These are phyloP conservation scores for Neoboletus subvelutipes DNA, from an alignment of 768 basidiomycete genomes.

Conservation along the genomic window DNA sequence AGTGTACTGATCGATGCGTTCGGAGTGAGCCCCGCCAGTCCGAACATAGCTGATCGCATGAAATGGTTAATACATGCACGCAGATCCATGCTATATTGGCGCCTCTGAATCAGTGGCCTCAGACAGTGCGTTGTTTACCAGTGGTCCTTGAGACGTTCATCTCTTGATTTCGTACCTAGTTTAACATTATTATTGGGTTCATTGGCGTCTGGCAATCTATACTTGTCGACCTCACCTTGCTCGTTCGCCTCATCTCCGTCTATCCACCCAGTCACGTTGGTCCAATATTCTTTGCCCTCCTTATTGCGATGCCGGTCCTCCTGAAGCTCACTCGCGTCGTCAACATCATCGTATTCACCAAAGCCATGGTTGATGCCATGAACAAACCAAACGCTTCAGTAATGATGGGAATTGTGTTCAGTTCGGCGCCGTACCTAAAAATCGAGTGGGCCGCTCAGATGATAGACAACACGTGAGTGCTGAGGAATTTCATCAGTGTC, in stretches of 20 bases:
- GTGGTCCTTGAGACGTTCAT: not conserved
- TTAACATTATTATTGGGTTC: constrained; percentile 19
- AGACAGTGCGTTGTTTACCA: not conserved
- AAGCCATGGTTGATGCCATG: constrained; percentile 10
- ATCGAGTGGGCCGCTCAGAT: constrained; percentile 32
- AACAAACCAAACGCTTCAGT: constrained; percentile 3
- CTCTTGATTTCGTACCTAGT: not conserved
- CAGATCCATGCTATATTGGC: constrained; percentile 26
- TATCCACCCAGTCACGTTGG: constrained; percentile 17
- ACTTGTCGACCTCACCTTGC: constrained; percentile 25
- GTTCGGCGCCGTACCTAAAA: constrained; percentile 24
- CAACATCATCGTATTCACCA: constrained; percentile 26
- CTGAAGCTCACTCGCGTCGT: constrained; percentile 25
- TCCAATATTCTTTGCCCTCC: constrained; percentile 3
- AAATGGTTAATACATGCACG: not conserved
- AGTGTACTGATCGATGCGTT: constrained; percentile 11
- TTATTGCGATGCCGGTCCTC: constrained; percentile 16
- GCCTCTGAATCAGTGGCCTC: constrained; percentile 16
- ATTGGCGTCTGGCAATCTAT: constrained; percentile 19
- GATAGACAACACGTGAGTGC: constrained; percentile 27
- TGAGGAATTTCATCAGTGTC: not conserved
- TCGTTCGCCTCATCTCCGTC: constrained; percentile 24
- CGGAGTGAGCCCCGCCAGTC: constrained; percentile 2
- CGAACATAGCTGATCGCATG: not conserved
- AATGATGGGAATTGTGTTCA: constrained; percentile 6